Conservation (phyloP, 208 protist species). For the Acanthamoeba culbertsoni region DNA sequence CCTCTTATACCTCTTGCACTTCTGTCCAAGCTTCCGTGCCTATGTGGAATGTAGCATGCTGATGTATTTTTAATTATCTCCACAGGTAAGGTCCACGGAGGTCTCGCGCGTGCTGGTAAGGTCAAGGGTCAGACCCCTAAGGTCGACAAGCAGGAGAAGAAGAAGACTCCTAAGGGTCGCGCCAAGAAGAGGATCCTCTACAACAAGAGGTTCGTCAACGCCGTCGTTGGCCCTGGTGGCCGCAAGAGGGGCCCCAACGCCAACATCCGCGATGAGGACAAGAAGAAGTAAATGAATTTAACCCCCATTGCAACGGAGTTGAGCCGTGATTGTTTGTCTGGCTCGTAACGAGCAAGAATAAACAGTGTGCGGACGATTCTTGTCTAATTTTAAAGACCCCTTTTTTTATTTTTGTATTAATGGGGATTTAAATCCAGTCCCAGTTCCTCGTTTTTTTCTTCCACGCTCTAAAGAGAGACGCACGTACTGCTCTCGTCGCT, state of each 20-base stretch:
- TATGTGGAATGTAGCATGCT: neutral
- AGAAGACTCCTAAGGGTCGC: constrained; percentile 92
- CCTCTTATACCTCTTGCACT: neutral
- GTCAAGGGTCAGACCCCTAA: constrained; percentile 98
- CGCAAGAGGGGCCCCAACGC: constrained; percentile 79
- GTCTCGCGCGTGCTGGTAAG: constrained; percentile 97
- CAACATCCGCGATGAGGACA: constrained; percentile 1
- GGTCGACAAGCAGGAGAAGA: constrained; percentile 94
- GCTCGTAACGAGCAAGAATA: neutral
- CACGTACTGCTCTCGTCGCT: too few relatives aligned
- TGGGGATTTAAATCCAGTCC: too few relatives aligned
- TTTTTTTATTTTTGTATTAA: too few relatives aligned
- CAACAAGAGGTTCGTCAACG: constrained; percentile 95
- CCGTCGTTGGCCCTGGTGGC: constrained; percentile 91
- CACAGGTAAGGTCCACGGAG: constrained; percentile 97
- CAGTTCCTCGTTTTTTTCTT: neutral
- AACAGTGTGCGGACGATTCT: neutral
- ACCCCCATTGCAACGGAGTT: neutral
- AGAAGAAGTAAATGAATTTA: constrained; percentile 3
- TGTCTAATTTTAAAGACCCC: too few relatives aligned
- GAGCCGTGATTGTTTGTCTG: neutral
- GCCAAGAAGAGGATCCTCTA: constrained; percentile 97
- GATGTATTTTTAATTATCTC: neutral
- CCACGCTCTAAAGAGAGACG: too few relatives aligned
- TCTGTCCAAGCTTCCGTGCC: neutral